Evolutionary conservation across 805 yeast genomes (phyloP).

Genomic region (Yarrowia alimentaria): DNA sequence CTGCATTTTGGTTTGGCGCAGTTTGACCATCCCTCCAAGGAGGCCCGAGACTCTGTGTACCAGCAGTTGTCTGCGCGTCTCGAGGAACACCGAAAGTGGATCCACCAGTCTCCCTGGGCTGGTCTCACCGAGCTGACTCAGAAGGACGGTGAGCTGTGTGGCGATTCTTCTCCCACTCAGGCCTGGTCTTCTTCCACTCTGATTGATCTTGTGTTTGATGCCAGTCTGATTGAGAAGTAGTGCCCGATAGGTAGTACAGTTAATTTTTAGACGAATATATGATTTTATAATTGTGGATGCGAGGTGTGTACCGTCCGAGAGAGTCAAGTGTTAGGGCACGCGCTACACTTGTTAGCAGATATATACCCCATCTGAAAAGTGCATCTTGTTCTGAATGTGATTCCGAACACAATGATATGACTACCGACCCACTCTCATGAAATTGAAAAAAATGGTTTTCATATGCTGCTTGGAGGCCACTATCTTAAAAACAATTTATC

Average conservation of each 20-base stretch:
- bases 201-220: slow-evolving; percentile 72
- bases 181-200: slow-evolving; percentile 94
- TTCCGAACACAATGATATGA: too few species aligned
- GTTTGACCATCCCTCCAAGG: slow-evolving; percentile 40
- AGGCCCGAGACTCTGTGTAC: slow-evolving; percentile 38
- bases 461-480: too few species aligned
- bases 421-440: too few species aligned
- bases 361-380: too few species aligned
- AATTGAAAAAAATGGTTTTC: too few species aligned
- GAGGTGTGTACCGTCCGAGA: too few species aligned
- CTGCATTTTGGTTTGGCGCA: slow-evolving; percentile 48
- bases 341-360: too few species aligned
- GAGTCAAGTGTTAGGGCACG: too few species aligned
- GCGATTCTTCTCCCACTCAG: slow-evolving; percentile 91
- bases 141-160: slow-evolving; percentile 76
- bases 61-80: slow-evolving; percentile 62
- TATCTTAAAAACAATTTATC: too few species aligned
- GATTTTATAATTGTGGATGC: too few species aligned
- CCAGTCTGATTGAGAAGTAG: slow-evolving; percentile 7
- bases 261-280: slow-evolving; percentile 17
- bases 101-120: slow-evolving; percentile 80
- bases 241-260: slow-evolving; percentile 2
- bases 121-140: slow-evolving; percentile 92
- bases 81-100: slow-evolving; percentile 65
- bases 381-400: too few species aligned